Evolutionary conservation across 192 early-diverging fungal genomes (phyloP), one percentile per base, ranked within the genome.

Genomic region (Backusella sp.): DNA sequence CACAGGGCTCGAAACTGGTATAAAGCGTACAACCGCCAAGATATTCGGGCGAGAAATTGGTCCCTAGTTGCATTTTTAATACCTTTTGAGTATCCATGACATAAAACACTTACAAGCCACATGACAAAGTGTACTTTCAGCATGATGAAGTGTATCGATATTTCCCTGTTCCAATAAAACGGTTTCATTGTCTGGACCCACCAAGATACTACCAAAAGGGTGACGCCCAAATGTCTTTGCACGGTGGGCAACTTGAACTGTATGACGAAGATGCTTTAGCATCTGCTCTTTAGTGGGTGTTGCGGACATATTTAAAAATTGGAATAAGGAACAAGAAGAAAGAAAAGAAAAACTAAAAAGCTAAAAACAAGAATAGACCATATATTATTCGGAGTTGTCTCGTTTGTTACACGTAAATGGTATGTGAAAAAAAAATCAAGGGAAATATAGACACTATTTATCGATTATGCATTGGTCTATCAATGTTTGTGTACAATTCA

Each of bases 111-210:
- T 75, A 79, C 78, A 79, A 23, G 73, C 78, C 6, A 65, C 68
- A 32, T 68, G 73, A 28, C 68, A 70, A 46, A 79, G 23, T 1
- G 73, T 75, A 41, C 73, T 75, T 66, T 79, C 72, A 8, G 78
- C 72, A 52, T 79, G 78, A 32, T 79, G 67, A 36, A 79, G 41
- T 41, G 77, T 79, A 70, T 79, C 77, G 28, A 79, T 74, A 41
- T 79, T 79, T 28, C 78, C 78, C 75, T 79, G 78, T 65, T 79
- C 78, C 8, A 68, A 36, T 9, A 74, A 34, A 1, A 79, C 41
- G 37, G 66, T 75, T 49, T 67, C 30, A 56, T 70, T 59, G 28
- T 79, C 78, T 4, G 78, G 73, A 35, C 73, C 78, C 26, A 79
- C 72, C 12, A 79, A 49, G 28, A 79, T 75, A 23, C 67, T 46